Conservation (phyloP, 2,329 filamentous ascomycete genomes). For the Botryotinia calthae region DNA sequence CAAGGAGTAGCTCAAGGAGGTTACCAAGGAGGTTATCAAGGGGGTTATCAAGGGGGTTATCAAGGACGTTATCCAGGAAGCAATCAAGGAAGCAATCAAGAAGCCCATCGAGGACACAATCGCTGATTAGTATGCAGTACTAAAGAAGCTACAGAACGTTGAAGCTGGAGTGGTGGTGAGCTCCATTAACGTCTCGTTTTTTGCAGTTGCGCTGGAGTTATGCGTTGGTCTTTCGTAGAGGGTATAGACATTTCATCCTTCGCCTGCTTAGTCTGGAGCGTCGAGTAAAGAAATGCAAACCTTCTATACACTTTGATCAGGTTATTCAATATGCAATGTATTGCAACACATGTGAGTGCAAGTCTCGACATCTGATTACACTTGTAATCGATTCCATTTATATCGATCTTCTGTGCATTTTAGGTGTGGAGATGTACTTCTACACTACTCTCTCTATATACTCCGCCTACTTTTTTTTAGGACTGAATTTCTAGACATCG, state of each 20-base stretch:
- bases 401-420: not conserved
- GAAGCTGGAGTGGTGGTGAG: not conserved
- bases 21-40: not conserved
- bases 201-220: not conserved
- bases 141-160: not conserved
- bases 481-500: not conserved
- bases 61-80: not conserved
- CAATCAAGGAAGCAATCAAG: not conserved
- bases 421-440: too few species aligned
- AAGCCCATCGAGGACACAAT: too few species aligned
- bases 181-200: not conserved
- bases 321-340: not conserved
- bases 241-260: not conserved
- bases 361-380: not conserved
- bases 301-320: not conserved
- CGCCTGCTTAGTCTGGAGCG: not conserved
- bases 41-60: not conserved
- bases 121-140: too few species aligned
- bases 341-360: not conserved
- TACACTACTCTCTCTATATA: too few species aligned
- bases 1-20: not conserved
- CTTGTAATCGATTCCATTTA: not conserved
- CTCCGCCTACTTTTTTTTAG: not conserved
- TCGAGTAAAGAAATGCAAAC: not conserved
- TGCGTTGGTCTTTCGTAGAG: not conserved